Percentiles rank a stretch among this genome's conserved stretches.
These are phyloP conservation scores for Selaginella moellendorffii DNA, from an alignment of 75 land plant species.

Conservation along the genomic window DNA sequence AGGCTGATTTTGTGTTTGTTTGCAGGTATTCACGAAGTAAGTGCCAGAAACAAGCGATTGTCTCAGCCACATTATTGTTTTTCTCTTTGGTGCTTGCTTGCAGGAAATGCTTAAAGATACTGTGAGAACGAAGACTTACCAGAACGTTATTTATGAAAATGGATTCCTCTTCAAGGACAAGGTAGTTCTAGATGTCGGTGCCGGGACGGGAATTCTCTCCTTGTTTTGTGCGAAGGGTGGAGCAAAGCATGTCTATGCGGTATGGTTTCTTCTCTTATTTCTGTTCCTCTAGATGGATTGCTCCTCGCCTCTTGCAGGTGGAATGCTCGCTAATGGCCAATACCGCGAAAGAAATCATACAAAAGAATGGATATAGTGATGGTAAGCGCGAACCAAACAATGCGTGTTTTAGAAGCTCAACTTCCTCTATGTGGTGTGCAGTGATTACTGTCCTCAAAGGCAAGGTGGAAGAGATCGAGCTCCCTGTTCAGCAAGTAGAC, in stretches of 20 bases:
- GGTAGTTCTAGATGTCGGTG: slow-evolving; percentile 92
- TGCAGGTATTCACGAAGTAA: slow-evolving; percentile 97
- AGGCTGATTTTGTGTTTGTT: not conserved
- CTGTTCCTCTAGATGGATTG: no score
- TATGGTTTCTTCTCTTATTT: slow-evolving; percentile 19
- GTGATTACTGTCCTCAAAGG: slow-evolving; percentile 93
- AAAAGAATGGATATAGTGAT: slow-evolving; percentile 71
- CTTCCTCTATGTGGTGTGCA: slow-evolving; percentile 18
- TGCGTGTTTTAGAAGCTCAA: not conserved
- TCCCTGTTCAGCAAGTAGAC: slow-evolving; percentile 74
- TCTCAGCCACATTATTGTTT: not conserved
- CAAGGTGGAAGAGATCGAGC: slow-evolving; percentile 78
- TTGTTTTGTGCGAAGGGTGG: slow-evolving; percentile 97
- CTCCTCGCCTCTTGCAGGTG: no score
- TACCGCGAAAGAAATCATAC: slow-evolving; percentile 80
- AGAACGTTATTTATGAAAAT: slow-evolving; percentile 87
- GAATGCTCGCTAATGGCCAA: slow-evolving; percentile 98
- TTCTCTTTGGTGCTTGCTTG: slow-evolving; percentile 8
- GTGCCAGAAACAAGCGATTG: slow-evolving; percentile 12
- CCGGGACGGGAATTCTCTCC: slow-evolving; percentile 93
- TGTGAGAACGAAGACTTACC: slow-evolving; percentile 88
- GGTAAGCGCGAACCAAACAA: slow-evolving; percentile 32
- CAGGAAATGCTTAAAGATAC: slow-evolving; percentile 99
- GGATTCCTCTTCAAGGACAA: slow-evolving; percentile 85
- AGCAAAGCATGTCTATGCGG: slow-evolving; percentile 96